These are phyloP conservation scores for Chamaecrista fasciculata DNA, from an alignment of 306 rosid genomes.

Conservation along the genomic window DNA sequence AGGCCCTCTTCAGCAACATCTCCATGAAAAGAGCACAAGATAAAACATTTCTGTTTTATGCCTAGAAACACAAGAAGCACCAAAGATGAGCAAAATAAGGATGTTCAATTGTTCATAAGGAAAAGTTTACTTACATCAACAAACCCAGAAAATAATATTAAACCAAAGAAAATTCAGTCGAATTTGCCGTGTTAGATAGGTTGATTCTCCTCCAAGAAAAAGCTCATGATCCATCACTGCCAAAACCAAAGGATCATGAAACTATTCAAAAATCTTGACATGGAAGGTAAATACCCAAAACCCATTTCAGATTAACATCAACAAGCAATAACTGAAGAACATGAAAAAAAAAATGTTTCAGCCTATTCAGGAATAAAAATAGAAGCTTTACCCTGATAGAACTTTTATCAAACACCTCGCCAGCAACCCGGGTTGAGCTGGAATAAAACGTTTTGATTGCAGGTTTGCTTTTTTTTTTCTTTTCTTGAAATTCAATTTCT, in stretches of 20 bases:
- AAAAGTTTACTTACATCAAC: neutral
- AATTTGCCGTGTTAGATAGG: neutral
- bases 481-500: no score
- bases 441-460: constrained; percentile 25
- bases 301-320: constrained; percentile 13
- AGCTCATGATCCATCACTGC: constrained; percentile 1
- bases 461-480: no score
- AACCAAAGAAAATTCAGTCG: neutral
- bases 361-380: constrained; percentile 14
- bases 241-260: neutral
- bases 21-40: constrained; percentile 19
- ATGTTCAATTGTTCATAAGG: no score
- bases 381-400: constrained; percentile 21
- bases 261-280: neutral
- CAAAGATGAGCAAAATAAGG: no score
- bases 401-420: constrained; percentile 16
- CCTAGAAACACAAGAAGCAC: constrained; percentile 15
- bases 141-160: constrained; percentile 7
- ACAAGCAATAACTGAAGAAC: neutral
- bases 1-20: constrained; percentile 53
- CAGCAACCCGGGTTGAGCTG: constrained; percentile 27
- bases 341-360: neutral
- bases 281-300: neutral
- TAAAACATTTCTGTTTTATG: constrained; percentile 11
- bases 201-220: neutral